Base-by-base conservation (phyloP, 257 asterid species). In the Haberlea rhodopensis region DNA sequence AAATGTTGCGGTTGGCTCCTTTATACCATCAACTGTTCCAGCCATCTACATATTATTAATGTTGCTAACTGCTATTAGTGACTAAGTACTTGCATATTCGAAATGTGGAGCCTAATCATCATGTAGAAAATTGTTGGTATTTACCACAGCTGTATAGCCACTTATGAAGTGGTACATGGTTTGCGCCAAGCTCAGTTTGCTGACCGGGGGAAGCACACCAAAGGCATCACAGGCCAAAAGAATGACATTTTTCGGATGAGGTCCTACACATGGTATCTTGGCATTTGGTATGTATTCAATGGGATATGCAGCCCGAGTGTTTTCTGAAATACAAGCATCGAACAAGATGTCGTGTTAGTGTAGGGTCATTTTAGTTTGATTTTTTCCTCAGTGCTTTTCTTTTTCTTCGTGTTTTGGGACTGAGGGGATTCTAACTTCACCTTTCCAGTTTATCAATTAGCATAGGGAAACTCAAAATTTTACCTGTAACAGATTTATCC, bases 111-210 rank as follows among this genome's bases (percentile, higher is more conserved):
- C 45, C 4, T 13, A 72, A 32, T 32, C 23, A 59, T 19, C 19
- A 48, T 60, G 29, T 43, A 45, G 11, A 43, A 32, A 15, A 48
- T 9, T 46, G 22, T 68, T 57, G 26, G 29, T 26, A 27, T 60
- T 29, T 76, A 91, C 98, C 87, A 91, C 74, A 32, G 98, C 98
- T 6, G 98, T 91, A 70, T 91, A 91, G 72, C 98, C 98, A 51
- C 97, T 90, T 75, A 90, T 90, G 78, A 90, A 90, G 78, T 90
- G 97, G 71, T 90, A 90, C 97, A 90, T 90, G 51, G 96, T 86
- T 66, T 90, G 97, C 21, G 95, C 81, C 77, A 90, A 70, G 83
- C 28, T 84, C 70, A 91, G 74, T 78, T 87, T 91, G 95, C 98
- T 88, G 78, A 91, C 87, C 0, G 98, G 98, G 0, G 98, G 98